These are phyloP conservation scores for Ricinus communis DNA, from an alignment of 345 rosid species.

Conservation along the genomic window DNA sequence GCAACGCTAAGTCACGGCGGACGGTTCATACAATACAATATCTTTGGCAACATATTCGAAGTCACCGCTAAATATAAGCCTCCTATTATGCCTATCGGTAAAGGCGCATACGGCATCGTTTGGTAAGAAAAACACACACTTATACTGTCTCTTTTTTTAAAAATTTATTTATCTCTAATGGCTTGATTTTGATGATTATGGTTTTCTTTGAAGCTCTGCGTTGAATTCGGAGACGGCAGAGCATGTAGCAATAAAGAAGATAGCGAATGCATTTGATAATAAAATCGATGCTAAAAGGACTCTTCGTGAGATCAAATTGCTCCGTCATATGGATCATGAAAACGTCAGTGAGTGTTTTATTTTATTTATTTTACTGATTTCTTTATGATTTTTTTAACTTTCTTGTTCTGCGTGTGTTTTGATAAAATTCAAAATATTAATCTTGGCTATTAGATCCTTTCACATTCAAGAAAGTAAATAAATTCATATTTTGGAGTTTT, in stretches of 20 bases:
- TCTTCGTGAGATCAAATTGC: slow-evolving; percentile 94
- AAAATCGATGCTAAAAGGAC: slow-evolving; percentile 85
- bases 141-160: background rate
- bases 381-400: too few relatives aligned
- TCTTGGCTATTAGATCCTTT: too few relatives aligned
- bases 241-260: slow-evolving; percentile 85
- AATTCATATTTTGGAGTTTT: too few relatives aligned
- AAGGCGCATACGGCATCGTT: slow-evolving; percentile 99
- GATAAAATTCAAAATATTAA: too few relatives aligned
- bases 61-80: slow-evolving; percentile 97
- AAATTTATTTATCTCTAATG: background rate
- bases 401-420: too few relatives aligned
- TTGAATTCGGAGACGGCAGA: slow-evolving; percentile 77
- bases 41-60: slow-evolving; percentile 92
- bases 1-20: slow-evolving; percentile 92
- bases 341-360: slow-evolving; percentile 64
- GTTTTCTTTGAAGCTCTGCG: slow-evolving; percentile 47
- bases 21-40: slow-evolving; percentile 90
- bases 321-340: slow-evolving; percentile 95
- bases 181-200: background rate
- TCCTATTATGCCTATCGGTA: slow-evolving; percentile 98
- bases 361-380: background rate
- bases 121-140: too few relatives aligned
- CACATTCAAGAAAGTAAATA: background rate
- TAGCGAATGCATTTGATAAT: slow-evolving; percentile 75